Conservation (phyloP, 129 eudicot species). For the Kitagawia praeruptora region DNA sequence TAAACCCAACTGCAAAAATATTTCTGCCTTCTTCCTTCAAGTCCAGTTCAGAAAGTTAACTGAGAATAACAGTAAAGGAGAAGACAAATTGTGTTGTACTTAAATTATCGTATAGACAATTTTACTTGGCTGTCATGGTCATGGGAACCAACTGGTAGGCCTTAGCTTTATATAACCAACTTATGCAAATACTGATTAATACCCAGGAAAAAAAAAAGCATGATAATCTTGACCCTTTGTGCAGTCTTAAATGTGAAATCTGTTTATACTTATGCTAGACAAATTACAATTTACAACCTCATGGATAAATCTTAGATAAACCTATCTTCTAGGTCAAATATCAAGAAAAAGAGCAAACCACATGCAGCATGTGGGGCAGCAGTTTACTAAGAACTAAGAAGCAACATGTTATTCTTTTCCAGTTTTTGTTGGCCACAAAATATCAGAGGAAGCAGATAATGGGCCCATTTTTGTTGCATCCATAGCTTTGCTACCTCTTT, state of each 20-base stretch:
- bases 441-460: constrained; percentile 16
- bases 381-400: constrained; percentile 22
- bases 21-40: constrained; percentile 8
- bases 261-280: neutral
- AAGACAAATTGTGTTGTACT: constrained; percentile 21
- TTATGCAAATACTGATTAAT: neutral
- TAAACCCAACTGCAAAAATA: neutral
- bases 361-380: constrained; percentile 18
- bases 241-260: neutral
- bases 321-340: constrained; percentile 13
- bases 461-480: too few relatives aligned
- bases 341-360: constrained; percentile 13
- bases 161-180: constrained; percentile 7
- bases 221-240: neutral
- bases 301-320: constrained; percentile 6
- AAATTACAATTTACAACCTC: neutral
- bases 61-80: constrained; percentile 14
- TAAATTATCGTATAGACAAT: constrained; percentile 14
- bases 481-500: too few relatives aligned
- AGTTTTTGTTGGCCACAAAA: constrained; percentile 14
- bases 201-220: neutral
- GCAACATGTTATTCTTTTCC: neutral
- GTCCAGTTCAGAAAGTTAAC: constrained; percentile 19
- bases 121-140: constrained; percentile 15
- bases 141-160: constrained; percentile 23